Percentiles rank a stretch among this genome's conserved stretches.
These are phyloP conservation scores for Urostyla sp. DNA, from an alignment of 73 alveolate species.

Conservation along the genomic window DNA sequence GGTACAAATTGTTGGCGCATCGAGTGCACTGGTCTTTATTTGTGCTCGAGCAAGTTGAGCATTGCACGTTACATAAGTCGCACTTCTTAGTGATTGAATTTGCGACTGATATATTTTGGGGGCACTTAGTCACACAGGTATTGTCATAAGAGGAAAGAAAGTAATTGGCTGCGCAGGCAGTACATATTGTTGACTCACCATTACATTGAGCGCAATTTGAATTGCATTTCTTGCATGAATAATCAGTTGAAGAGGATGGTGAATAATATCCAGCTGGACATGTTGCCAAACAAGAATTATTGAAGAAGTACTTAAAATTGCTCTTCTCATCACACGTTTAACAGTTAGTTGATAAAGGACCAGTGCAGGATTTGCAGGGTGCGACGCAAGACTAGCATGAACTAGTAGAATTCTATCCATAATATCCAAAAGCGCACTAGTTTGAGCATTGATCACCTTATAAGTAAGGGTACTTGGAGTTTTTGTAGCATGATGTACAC, in stretches of 20 bases:
- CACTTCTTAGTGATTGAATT: slow-evolving; percentile 23
- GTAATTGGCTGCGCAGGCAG: background rate
- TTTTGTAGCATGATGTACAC: slow-evolving; percentile 53
- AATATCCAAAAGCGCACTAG: slow-evolving; percentile 54
- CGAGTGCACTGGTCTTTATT: slow-evolving; percentile 52
- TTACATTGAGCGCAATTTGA: slow-evolving; percentile 20
- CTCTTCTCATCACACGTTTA: slow-evolving; percentile 3
- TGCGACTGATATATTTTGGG: slow-evolving; percentile 30
- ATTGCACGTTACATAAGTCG: slow-evolving; percentile 34
- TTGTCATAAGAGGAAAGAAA: slow-evolving; percentile 14
- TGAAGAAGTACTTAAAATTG: background rate
- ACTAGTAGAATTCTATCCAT: slow-evolving; percentile 12
- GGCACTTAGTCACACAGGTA: slow-evolving; percentile 43
- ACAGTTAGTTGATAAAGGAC: slow-evolving; percentile 35
- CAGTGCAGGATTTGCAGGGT: slow-evolving; percentile 61
- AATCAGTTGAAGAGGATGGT: background rate
- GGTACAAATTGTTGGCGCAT: slow-evolving; percentile 6
- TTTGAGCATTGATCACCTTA: slow-evolving; percentile 44
- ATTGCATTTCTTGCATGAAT: slow-evolving; percentile 22
- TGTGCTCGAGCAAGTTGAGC: slow-evolving; percentile 39
- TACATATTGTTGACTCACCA: background rate
- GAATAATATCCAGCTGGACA: slow-evolving; percentile 28
- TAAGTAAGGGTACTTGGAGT: slow-evolving; percentile 21
- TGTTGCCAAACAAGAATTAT: background rate
- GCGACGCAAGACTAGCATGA: slow-evolving; percentile 40